Percentiles rank a stretch among this genome's conserved stretches.
phyloP scores from a whole-genome alignment of 345 rosid genomes.

The Aquilaria malaccensis region DNA sequence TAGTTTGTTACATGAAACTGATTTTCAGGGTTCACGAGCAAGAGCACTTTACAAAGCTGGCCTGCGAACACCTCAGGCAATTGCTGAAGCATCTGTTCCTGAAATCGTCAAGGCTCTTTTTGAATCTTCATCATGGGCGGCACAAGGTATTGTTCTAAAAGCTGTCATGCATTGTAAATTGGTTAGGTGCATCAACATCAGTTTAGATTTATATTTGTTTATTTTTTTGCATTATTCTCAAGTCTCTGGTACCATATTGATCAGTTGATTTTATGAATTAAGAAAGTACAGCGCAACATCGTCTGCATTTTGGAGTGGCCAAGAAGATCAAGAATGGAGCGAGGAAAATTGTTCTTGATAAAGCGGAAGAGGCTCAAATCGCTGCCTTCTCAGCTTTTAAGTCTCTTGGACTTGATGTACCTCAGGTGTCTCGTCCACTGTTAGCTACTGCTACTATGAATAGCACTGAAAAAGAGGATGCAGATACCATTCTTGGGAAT shows the following conservation, averaged over 20 bases:
- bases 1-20: conserved; percentile 11
- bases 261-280: conserved; percentile 14
- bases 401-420: conserved; percentile 73
- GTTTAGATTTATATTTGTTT: not conserved
- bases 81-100: conserved; percentile 87
- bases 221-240: conserved; percentile 1
- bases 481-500: conserved; percentile 22
- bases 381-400: conserved; percentile 91
- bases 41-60: conserved; percentile 96
- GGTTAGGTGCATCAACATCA: not conserved
- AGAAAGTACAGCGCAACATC: conserved; percentile 70
- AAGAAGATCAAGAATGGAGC: conserved; percentile 95
- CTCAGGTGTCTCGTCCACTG: conserved; percentile 53
- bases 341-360: conserved; percentile 89
- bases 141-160: conserved; percentile 45
- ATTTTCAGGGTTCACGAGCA: conserved; percentile 85
- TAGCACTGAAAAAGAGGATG: conserved; percentile 22
- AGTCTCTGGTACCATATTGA: conserved; percentile 9
- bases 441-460: conserved; percentile 29
- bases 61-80: conserved; percentile 78
- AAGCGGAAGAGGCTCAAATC: conserved; percentile 93
- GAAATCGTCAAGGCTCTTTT: conserved; percentile 88
- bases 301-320: conserved; percentile 74
- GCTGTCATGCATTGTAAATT: not conserved
- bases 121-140: conserved; percentile 80